phyloP scores from a whole-genome alignment of 495 filamentous ascomycete species.

The Staphylotrichum tortipilum region DNA sequence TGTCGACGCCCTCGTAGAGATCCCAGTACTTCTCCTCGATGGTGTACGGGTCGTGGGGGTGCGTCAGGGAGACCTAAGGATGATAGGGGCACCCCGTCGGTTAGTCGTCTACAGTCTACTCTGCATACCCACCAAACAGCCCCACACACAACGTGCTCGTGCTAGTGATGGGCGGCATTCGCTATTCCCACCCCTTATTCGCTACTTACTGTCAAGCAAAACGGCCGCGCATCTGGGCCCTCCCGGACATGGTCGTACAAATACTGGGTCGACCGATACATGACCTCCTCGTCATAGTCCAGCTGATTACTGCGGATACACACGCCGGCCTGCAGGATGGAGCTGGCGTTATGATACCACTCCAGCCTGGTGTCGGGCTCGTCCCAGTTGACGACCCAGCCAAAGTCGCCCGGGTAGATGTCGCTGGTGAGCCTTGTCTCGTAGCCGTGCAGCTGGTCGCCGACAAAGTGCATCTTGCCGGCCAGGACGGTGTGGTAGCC shows the following conservation, averaged over 20 bases:
- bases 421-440: conserved; percentile 82
- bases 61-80: conserved; percentile 67
- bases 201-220: conserved; percentile 60
- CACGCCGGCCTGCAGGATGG: conserved; percentile 73
- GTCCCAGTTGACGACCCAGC: conserved; percentile 88
- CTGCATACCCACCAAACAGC: background rate
- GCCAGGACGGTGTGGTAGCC: conserved; percentile 84
- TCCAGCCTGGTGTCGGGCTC: conserved; percentile 72
- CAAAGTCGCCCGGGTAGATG: conserved; percentile 85
- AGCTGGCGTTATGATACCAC: conserved; percentile 89
- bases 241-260: conserved; percentile 74
- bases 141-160: background rate
- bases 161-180: no score
- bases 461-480: conserved; percentile 94
- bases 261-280: conserved; percentile 75
- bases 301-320: conserved; percentile 84
- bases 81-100: conserved; percentile 4
- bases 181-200: no score
- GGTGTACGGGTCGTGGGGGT: conserved; percentile 86
- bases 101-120: background rate
- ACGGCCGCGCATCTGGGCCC: conserved; percentile 57
- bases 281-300: conserved; percentile 91
- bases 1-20: conserved; percentile 77
- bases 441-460: conserved; percentile 85
- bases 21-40: conserved; percentile 88